Conservation (phyloP, 106 monocot species). For the Allium sativum region DNA sequence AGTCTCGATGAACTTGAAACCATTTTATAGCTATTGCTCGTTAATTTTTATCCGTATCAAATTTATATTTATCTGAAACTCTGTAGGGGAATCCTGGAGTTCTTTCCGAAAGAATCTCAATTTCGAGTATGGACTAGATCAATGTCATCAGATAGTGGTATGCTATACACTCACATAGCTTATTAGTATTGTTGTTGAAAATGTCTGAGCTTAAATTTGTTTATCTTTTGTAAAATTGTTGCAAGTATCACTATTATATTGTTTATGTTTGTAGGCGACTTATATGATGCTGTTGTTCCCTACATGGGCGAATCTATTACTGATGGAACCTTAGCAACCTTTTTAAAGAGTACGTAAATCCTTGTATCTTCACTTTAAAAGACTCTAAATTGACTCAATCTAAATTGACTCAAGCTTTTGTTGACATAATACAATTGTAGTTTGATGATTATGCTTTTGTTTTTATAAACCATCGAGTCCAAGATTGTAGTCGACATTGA, state of each 20-base stretch:
- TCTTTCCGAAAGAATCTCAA: slow-evolving; percentile 12
- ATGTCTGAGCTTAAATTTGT: background rate
- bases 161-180: background rate
- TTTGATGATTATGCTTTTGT: no score
- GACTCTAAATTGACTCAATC: no score
- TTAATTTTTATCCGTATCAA: background rate
- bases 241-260: background rate
- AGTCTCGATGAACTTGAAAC: background rate
- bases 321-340: slow-evolving; percentile 84
- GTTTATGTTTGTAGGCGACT: slow-evolving; percentile 41
- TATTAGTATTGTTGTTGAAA: background rate
- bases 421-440: no score
- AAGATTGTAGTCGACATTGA: no score
- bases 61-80: background rate
- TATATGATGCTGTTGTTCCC: slow-evolving; percentile 78
- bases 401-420: no score
- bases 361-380: background rate
- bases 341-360: slow-evolving; percentile 66
- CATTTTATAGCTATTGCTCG: background rate
- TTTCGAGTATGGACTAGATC: slow-evolving; percentile 21
- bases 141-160: slow-evolving; percentile 46
- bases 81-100: slow-evolving; percentile 19
- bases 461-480: no score
- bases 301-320: slow-evolving; percentile 98
- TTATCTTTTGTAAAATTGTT: slow-evolving; percentile 2